These are phyloP conservation scores for Gymnopus androsaceus DNA, from an alignment of 1,284 basidiomycete species.

Conservation along the genomic window DNA sequence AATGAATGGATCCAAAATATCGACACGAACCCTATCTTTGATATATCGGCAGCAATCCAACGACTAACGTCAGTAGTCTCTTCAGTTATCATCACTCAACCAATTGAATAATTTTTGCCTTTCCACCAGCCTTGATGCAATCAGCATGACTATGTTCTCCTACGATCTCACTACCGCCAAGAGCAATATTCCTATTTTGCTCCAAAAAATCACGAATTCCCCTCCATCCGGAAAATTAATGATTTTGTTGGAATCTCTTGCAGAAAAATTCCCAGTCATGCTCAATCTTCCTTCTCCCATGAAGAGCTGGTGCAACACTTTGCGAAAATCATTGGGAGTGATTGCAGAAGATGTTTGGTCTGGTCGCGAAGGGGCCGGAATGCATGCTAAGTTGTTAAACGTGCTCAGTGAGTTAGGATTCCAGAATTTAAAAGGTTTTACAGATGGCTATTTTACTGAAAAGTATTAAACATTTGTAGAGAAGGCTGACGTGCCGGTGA, in stretches of 20 bases:
- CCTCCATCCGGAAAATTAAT: too few relatives aligned
- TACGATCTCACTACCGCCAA: background rate
- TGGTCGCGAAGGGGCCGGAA: background rate
- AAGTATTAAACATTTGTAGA: too few relatives aligned
- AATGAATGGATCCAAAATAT: background rate
- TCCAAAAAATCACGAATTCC: background rate
- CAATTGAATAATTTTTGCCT: too few relatives aligned
- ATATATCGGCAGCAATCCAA: background rate
- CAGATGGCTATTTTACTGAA: background rate
- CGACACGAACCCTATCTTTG: background rate
- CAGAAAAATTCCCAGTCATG: background rate
- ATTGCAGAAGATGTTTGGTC: background rate
- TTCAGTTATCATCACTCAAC: background rate
- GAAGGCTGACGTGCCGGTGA: background rate
- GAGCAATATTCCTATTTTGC: background rate
- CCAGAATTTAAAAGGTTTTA: background rate
- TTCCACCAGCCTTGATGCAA: background rate
- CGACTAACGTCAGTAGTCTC: background rate
- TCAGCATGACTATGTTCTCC: background rate
- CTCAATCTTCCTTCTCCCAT: background rate
- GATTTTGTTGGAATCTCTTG: background rate
- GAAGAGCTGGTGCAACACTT: background rate
- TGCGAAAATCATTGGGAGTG: background rate
- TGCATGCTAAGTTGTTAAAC: background rate
- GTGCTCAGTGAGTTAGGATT: background rate